Base-by-base conservation (phyloP, 306 rosid species). In the Corylus avellana region DNA sequence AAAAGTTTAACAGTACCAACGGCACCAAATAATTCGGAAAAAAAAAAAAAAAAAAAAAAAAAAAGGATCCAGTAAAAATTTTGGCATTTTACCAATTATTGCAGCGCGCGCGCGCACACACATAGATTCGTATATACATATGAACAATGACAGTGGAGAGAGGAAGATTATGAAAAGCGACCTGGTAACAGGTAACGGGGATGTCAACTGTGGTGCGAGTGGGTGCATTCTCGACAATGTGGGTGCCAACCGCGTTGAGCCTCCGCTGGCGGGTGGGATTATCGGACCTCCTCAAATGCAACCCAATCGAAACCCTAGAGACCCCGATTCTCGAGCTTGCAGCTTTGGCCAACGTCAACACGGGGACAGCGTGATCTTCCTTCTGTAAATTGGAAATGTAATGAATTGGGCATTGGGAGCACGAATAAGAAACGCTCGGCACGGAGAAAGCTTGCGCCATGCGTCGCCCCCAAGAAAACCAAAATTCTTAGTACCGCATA, bases 151-250 rank as follows among this genome's bases (percentile, higher is more conserved):
- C 27, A 73, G 14, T 9, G 68, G 59, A 35, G 68, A 27, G 70
- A 57, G 62, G 22, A 57, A 79, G n/a, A 74, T 39, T 53, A 20
- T 3, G 56, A 64, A 58, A 29, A 27, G 73, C 85, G 64, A 95
- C 98, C 98, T 89, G 99, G 76, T 87, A 93, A 76, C 99, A 96
- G 51, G 91, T 85, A 76, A 96, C 90, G 3, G 97, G 96, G 61
- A 96, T 90, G 82, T 96, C 98, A 76, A 82, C 83, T 11, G 81
- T 73, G 70, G 90, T 69, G 83, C 78, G 81, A 74, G 77, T 12
- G 27, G 73, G 81, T 14, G 79, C 29, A 77, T 73, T 81, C 62
- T 89, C 88, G 6, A 75, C 62, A 87, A 79, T 78, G 90, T 85
- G 84, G n/a, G 83, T 84, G 78, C 85, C 94, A 61, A 81, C 84